Evolutionary conservation across 164 flowering plant genomes (phyloP), one percentile per base, ranked within the genome.

Genomic region (Vitis riparia): DNA sequence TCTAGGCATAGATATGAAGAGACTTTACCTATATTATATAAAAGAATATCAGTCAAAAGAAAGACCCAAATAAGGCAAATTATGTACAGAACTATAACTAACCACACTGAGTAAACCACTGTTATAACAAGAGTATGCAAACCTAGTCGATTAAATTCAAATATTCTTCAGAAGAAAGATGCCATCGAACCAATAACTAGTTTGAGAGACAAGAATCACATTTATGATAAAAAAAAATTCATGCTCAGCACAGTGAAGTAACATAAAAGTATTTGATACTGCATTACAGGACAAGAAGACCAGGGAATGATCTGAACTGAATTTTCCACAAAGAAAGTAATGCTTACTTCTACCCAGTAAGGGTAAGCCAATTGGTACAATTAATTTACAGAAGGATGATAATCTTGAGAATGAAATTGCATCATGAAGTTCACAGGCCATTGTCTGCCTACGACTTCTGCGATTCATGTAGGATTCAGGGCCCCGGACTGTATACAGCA

Each of bases 291-390:
- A 23, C 2, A 23, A 23, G 32, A 55, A 66, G 59, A 9, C 13
- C 23, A 51, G 11, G 53, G 2, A 63, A 53, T n/a, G 3, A 55
- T 47, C 29, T 37, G 16, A 71, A 68, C 37, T 19, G 27, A 65
- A 29, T 11, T 60, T 49, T 52, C 59, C 44, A 47, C 6, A 32
- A 49, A 37, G 56, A 44, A 16, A 65, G 14, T 6, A 63, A 19
- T 70, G 16, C 93, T 85, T 87, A 89, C 99, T 89, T 77, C 29
- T 73, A 77, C 85, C 85, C 68, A 88, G 78, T 71, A 72, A 80
- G 48, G 97, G 93, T 62, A 93, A 78, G 68, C 98, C 99, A 75
- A 90, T 66, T 11, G 99, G 99, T 47, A 89, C 88, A 69, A 88
- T 75, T 83, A 93, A 77, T 74, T 89, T 87, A 74, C 88, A 85